A percentile compares a stretch with the other conserved stretches of the same genome.
Evolutionary conservation across 495 filamentous ascomycete genomes (phyloP).

Genomic region (Lindgomyces ingoldianus): DNA sequence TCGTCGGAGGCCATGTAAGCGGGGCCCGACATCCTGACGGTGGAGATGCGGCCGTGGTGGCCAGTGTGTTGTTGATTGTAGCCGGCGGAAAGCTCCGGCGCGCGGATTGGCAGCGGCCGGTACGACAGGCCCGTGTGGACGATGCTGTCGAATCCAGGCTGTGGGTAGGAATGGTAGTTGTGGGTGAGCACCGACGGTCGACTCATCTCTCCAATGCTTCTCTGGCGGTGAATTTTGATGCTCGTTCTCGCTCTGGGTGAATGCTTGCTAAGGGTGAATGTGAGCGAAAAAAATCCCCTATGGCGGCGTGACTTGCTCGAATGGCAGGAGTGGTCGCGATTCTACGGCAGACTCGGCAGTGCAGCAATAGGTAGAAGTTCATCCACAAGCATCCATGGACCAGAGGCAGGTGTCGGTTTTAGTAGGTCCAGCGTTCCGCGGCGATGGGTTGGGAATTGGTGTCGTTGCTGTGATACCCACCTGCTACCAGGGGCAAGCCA

Average conservation of each 20-base stretch:
- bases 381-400: conserved; percentile 25
- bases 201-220: conserved; percentile 24
- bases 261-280: not conserved
- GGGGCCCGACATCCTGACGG: conserved; percentile 34
- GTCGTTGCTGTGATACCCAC: conserved; percentile 33
- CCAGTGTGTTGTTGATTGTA: conserved; percentile 29
- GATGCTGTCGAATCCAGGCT: conserved; percentile 3
- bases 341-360: conserved; percentile 16
- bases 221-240: not conserved
- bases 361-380: conserved; percentile 6
- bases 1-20: conserved; percentile 41
- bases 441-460: conserved; percentile 16
- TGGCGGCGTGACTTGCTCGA: conserved; percentile 1
- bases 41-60: conserved; percentile 24
- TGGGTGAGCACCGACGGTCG: conserved; percentile 25
- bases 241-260: not conserved
- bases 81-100: conserved; percentile 34
- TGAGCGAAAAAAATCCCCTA: not conserved
- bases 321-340: conserved; percentile 4
- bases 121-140: conserved; percentile 11
- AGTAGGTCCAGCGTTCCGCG: conserved; percentile 21
- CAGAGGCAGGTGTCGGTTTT: conserved; percentile 23
- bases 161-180: conserved; percentile 15
- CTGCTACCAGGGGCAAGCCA: conserved; percentile 33
- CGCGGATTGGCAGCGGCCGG: conserved; percentile 19